A percentile compares a stretch with the other conserved stretches of the same genome.
phyloP scores from a whole-genome alignment of 805 yeast genomes.

The Saccharomycopsis microspora region DNA sequence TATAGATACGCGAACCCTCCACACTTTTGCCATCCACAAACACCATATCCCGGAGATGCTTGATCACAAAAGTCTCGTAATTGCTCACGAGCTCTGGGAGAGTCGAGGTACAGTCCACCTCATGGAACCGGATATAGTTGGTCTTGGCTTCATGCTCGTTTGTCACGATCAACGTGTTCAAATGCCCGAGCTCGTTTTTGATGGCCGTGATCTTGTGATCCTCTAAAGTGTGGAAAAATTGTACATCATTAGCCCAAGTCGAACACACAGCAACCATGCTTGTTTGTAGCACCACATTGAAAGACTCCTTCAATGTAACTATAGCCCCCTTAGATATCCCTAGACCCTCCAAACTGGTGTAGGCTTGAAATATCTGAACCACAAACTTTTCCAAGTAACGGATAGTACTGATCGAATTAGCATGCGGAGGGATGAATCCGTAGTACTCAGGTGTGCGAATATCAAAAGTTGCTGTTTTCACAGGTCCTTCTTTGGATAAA shows the following conservation, averaged over 20 bases:
- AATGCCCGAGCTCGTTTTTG: slow-evolving; percentile 10
- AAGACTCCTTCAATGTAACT: slow-evolving; percentile 26
- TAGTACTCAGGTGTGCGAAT: slow-evolving; percentile 26
- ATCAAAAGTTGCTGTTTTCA: slow-evolving; percentile 13
- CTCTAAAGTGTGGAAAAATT: slow-evolving; percentile 26
- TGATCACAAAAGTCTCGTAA: slow-evolving; percentile 28
- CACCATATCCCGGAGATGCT: slow-evolving; percentile 20
- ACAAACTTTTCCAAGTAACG: slow-evolving; percentile 38
- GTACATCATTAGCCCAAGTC: slow-evolving; percentile 40
- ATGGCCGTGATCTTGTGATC: slow-evolving; percentile 24
- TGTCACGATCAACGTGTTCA: slow-evolving; percentile 11
- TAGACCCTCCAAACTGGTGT: slow-evolving; percentile 34
- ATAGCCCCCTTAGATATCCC: slow-evolving; percentile 25
- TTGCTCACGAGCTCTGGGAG: slow-evolving; percentile 27
- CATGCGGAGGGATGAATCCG: slow-evolving; percentile 53
- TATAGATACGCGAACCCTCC: slow-evolving; percentile 16
- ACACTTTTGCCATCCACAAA: slow-evolving; percentile 13
- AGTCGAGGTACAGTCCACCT: slow-evolving; percentile 24
- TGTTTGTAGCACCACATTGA: slow-evolving; percentile 29
- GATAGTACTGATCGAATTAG: slow-evolving; percentile 51
- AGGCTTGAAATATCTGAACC: slow-evolving; percentile 29
- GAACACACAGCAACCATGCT: slow-evolving; percentile 36
- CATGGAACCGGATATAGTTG: slow-evolving; percentile 16
- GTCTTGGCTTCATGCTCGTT: slow-evolving; percentile 10
- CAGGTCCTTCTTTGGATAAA: not conserved